Conservation (phyloP, 257 asterid species). For the Ajuga chamaepitys region DNA sequence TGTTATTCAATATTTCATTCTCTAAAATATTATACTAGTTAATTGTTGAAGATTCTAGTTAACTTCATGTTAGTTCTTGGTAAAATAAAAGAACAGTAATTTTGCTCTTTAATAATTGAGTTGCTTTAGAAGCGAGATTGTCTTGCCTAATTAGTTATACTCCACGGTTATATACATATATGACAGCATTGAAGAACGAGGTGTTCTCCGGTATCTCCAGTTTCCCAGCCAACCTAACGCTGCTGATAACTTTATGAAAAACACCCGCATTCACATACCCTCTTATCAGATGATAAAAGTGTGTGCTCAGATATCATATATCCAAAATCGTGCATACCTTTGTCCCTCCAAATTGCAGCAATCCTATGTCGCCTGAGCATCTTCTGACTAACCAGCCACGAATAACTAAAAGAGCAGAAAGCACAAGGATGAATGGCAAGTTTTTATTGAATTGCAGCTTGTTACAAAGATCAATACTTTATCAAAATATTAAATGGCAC, state of each 20-base stretch:
- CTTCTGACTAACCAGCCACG: slow-evolving; percentile 98
- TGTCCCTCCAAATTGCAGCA: slow-evolving; percentile 72
- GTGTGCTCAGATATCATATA: not conserved
- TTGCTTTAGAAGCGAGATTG: too few species aligned
- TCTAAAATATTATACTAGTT: too few species aligned
- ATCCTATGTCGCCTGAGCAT: slow-evolving; percentile 80
- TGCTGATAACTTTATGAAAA: slow-evolving; percentile 72
- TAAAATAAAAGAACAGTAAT: too few species aligned
- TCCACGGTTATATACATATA: too few species aligned
- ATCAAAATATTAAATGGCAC: not conserved
- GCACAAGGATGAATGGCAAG: not conserved
- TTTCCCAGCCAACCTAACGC: slow-evolving; percentile 69
- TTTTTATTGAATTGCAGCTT: not conserved
- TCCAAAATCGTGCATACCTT: slow-evolving; percentile 44
- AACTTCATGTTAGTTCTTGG: too few species aligned
- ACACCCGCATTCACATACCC: slow-evolving; percentile 84
- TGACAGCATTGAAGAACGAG: slow-evolving; percentile 69
- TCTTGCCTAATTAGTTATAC: too few species aligned
- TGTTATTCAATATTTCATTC: too few species aligned
- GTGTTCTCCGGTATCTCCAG: slow-evolving; percentile 82
- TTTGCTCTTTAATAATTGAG: too few species aligned
- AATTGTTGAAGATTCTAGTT: too few species aligned
- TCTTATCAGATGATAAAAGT: slow-evolving; percentile 59
- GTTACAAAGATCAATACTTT: not conserved
- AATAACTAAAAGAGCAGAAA: slow-evolving; percentile 48